Evolutionary conservation across 2,329 filamentous ascomycete species (phyloP), one percentile per base, ranked within the genome.

Genomic region (Botrytis galanthina): DNA sequence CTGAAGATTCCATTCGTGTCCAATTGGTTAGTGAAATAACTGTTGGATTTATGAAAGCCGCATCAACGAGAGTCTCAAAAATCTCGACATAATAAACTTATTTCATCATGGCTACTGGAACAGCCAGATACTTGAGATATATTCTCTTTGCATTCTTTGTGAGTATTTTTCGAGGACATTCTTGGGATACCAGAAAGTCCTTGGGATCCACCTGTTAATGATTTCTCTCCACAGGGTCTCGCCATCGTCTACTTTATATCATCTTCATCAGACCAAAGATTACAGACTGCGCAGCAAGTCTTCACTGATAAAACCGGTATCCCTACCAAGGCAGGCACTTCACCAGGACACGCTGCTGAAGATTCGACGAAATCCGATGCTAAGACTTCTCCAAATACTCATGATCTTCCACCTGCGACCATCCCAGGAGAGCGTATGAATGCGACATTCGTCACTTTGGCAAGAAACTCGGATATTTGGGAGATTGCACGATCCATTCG

Each of bases 401-500:
- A 76, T 29, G 76, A 74, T 83, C 79, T 76, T 81, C 82, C 57
- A 83, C 83, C 75, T 78, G 78, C 86, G 75, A 84, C 87, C 46
- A 87, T 88, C 22, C 85, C 89, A 18, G 92, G 92, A 70, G 89
- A 90, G 75, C 92, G 93, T 80, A 93, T 97, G 87, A 99, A 99
- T 83, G 96, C 97, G 69, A 99, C 96, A 18, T 99, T 99, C 81
- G 94, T 99, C 71, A 97, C 95, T 35, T 89, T 99, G 75, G 96
- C 96, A 71, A 92, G 96, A 80, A 99, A 99, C 85, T 88, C 86
- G 73, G 96, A 99, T 81, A 85, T 98, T 42, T 99, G 96, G 96
- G 96, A 99, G 69, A 97, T 99, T 81, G 93, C 94, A 75, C 90
- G 94, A 80, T 98, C 95, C 20, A 99, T 99, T 81, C 93, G 96